Evolutionary conservation across 2,329 filamentous ascomycete genomes (phyloP).

Genomic region (Aspergillus nomiae): DNA sequence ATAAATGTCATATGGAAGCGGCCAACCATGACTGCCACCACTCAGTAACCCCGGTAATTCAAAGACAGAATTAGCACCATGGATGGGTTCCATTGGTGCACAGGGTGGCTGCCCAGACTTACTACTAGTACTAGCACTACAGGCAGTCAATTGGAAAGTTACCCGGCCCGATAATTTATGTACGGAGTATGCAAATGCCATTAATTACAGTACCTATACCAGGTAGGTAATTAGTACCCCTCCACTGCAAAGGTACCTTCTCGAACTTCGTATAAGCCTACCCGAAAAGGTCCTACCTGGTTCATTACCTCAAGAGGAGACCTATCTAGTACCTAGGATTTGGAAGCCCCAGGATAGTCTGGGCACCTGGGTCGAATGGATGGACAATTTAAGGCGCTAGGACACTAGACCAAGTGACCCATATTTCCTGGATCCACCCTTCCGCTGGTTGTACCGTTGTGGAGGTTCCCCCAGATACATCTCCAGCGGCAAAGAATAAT

Average conservation of each 20-base stretch:
- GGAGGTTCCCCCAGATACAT: not conserved
- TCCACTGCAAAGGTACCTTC: not conserved
- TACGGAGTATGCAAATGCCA: too few relatives aligned
- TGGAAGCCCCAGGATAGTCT: not conserved
- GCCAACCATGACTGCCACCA: not conserved
- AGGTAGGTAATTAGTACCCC: not conserved
- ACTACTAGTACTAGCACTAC: too few relatives aligned
- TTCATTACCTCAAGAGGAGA: not conserved
- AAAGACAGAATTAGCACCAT: not conserved
- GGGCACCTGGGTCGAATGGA: too few relatives aligned
- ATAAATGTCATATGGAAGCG: not conserved
- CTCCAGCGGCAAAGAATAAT: not conserved
- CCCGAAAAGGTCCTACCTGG: too few relatives aligned
- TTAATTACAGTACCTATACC: not conserved
- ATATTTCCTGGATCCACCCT: not conserved
- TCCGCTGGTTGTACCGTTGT: not conserved
- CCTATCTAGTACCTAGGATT: not conserved
- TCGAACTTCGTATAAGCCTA: not conserved
- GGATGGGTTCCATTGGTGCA: not conserved
- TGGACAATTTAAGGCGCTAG: not conserved
- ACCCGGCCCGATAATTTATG: too few relatives aligned
- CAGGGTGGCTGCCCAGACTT: not conserved
- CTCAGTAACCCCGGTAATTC: not conserved
- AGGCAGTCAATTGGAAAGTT: not conserved
- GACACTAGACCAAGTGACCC: not conserved